Evolutionary conservation across 768 basidiomycete genomes (phyloP), one percentile per base, ranked within the genome.

Genomic region (Collybia sp.): DNA sequence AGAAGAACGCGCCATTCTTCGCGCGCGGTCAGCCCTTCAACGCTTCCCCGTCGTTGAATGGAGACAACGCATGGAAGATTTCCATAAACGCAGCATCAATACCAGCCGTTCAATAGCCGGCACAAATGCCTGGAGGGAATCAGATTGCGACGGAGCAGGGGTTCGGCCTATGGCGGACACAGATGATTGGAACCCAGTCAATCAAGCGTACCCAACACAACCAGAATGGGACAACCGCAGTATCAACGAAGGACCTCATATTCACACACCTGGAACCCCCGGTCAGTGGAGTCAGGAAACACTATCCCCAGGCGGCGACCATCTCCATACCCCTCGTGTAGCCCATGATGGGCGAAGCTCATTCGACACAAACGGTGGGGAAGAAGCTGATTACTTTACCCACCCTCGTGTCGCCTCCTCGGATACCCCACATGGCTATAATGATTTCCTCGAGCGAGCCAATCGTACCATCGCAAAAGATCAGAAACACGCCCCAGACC

Each of bases 1-100:
- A 56, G 86, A 94, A 63, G 93, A 95, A 55, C 85, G 93, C 45
- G 91, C 93, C 8, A 83, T 95, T 56, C 77, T 96, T 18, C 89
- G 93, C 59, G 93, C 93, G 37, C 82, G 93, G 36, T 95, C 93
- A 12, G 93, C 93, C 13, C 79, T 96, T 2, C 93, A 95, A 59
- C 89, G 93, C 58, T 96, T 96, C 87, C 93, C 93, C 4, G 93
- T 96, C 46, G 88, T 96, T 19, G 93, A 96, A 69, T 96, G 93
- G 93, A 88, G 93, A 58, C 93, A 95, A 62, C 82, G 89, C 41
- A 88, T 84, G 75, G 93, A 96, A 68, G 93, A 95, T 63, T 90
- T 95, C 75, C 93, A 96, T 62, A 80, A 77, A 49, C 85, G 93
- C 49, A 88, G 85, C 58, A 93, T 96, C 60, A 64, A 62, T 17